Conservation (phyloP, 306 rosid genomes). For the Quercus engelmannii region DNA sequence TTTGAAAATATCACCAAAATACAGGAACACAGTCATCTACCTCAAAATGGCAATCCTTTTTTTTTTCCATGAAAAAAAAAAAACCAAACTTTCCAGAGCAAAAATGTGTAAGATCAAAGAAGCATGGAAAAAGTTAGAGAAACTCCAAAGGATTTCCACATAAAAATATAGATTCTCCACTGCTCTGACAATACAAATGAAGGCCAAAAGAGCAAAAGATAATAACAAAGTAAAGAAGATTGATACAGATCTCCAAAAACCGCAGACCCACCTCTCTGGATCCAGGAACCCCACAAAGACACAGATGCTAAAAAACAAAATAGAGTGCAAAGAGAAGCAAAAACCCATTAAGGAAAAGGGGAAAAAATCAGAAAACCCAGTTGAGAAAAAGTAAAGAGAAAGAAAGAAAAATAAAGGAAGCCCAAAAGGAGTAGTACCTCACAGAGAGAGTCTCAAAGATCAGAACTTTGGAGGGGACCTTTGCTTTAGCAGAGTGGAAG, state of each 20-base stretch:
- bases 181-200: constrained; percentile 8
- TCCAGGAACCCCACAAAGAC: constrained; percentile 33
- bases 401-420: constrained; percentile 15
- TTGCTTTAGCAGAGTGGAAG: constrained; percentile 32
- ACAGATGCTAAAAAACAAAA: constrained; percentile 35
- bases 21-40: constrained; percentile 13
- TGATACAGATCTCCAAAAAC: constrained; percentile 36
- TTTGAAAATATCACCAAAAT: not conserved
- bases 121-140: constrained; percentile 3
- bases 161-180: constrained; percentile 12
- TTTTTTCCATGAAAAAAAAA: not conserved
- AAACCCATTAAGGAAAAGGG: constrained; percentile 31
- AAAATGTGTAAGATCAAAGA: constrained; percentile 16
- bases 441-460: constrained; percentile 34
- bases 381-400: constrained; percentile 27
- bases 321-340: constrained; percentile 20
- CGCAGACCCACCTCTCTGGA: constrained; percentile 32
- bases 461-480: constrained; percentile 28
- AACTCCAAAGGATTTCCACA: constrained; percentile 3
- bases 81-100: not conserved
- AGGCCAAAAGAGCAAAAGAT: constrained; percentile 25
- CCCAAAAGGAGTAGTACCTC: constrained; percentile 34
- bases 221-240: constrained; percentile 31
- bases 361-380: constrained; percentile 22
- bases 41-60: constrained; percentile 27